Base-by-base conservation (phyloP, 176 grass and related monocot species). In the Carex littledalei region DNA sequence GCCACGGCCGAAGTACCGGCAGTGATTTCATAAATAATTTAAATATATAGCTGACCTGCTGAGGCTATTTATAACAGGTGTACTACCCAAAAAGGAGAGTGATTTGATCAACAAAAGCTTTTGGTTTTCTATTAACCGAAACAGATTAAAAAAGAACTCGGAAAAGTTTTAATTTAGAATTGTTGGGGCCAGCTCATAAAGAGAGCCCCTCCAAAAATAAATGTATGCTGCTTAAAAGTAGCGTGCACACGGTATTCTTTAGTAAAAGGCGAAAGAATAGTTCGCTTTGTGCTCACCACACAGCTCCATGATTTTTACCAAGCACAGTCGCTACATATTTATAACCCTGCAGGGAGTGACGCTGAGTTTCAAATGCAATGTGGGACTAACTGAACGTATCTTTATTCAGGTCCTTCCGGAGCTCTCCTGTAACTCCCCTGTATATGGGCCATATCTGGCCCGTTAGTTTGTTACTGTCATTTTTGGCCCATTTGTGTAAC, bases 241-340 rank as follows among this genome's bases (percentile, higher is more conserved):
- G 76, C 76, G 4, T 5, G 71, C 91, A 90, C 90, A 92, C 82
- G 88, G 82, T 92, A 91, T 94, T 89, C 82, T 86, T 92, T 90
- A 92, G 85, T 89, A 89, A 90, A 92, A 89, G 87, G 83, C 85
- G 87, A 91, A 93, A 91, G 87, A 91, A 88, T 88, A 91, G 85
- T 88, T 93, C 45, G 67, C 89, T 92, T 2, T 92, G 88, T 84
- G 91, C 86, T 84, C 86, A 82, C 82, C 94, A 90, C 89, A 35
- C 89, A 94, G 86, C 89, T 90, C 53, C 78, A 80, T 61, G 22
- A 50, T 12, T 12, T 50, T 50, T 7, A 43, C 1, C 0, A 1
- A 5, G 0, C 41, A 6, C 41, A 6, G 41, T 43, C 45, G 45
- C 45, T 47, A 6, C 31, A 11, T 37, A 69, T 39, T 41, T 69